These are phyloP conservation scores for Trametes pubescens DNA, from an alignment of 1,284 basidiomycete species.

Conservation along the genomic window DNA sequence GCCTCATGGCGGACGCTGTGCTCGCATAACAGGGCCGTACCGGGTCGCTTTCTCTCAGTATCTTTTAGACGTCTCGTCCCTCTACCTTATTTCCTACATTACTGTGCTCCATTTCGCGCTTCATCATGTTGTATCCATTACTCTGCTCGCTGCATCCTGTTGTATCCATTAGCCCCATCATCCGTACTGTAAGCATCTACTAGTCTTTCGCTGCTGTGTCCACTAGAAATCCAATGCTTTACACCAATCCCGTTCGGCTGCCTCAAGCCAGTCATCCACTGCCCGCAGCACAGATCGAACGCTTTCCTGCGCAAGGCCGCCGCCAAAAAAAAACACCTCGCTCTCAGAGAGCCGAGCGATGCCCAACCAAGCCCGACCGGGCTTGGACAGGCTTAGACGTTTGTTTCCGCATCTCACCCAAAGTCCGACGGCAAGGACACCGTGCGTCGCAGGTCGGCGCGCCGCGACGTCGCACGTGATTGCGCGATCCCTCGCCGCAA, in stretches of 20 bases:
- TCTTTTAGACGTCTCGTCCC: background rate
- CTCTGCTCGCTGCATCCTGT: background rate
- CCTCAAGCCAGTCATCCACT: no score
- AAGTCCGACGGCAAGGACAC: no score
- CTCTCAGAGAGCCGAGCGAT: no score
- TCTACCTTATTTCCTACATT: background rate
- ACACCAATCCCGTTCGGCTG: no score
- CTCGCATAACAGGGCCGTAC: background rate
- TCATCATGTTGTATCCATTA: conserved; percentile 1
- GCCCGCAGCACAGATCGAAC: no score
- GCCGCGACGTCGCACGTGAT: no score
- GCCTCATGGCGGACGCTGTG: conserved; percentile 6
- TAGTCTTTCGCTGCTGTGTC: background rate
- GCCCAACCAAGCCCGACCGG: background rate
- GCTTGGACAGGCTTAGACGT: background rate
- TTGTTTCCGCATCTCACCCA: background rate
- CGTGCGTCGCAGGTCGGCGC: no score
- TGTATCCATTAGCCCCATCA: background rate
- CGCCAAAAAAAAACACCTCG: no score
- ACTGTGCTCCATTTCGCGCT: background rate
- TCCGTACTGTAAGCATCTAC: background rate
- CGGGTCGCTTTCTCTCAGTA: background rate
- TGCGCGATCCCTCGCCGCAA: background rate
- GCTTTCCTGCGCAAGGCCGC: no score
- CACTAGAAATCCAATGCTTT: background rate